Evolutionary conservation across 345 rosid genomes (phyloP), one percentile per base, ranked within the genome.

Genomic region (Populus pruinosa): DNA sequence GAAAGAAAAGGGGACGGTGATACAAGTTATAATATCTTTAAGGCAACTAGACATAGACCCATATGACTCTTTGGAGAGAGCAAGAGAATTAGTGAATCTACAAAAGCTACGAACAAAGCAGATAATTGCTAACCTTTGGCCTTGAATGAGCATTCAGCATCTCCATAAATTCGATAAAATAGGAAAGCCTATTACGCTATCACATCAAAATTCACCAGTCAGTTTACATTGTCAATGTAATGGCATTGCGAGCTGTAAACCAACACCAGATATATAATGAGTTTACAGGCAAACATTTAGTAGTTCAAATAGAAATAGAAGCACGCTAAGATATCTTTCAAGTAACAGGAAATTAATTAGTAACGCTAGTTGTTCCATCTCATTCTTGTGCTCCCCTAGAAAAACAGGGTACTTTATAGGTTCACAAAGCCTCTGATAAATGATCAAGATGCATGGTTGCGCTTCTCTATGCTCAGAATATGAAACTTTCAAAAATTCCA

Each of bases 81-180:
- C 81, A 13, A 71, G 23, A 27, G 20, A 25, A 31, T 13, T n/a
- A 75, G 7, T 10, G 27, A 14, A 67, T 16, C 21, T 10, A 29
- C 12, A 59, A 41, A 66, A 31, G 17, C 55, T 29, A 39, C 2
- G 27, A 49, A 61, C n/a, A 66, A 69, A 27, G 44, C 2, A 47
- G 29, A 71, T 18, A 66, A 72, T 72, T 56, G 49, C 49, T 71
- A 86, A 93, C 99, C 89, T 79, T 89, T 41, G 96, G 96, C 79
- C 82, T 95, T 69, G 94, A 82, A 83, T 91, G 90, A 70, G 96
- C 93, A 86, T 93, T 95, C 82, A 93, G 85, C 97, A 91, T 95
- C 86, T 95, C 98, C 98, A 95, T 88, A 49, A 92, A 82, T 83
- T 88, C 99, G 67, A 93, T 87, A 82, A 95, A 92, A 78, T 91